A percentile compares a stretch with the other conserved stretches of the same genome.
Evolutionary conservation across 2,329 filamentous ascomycete species (phyloP).

Genomic region (Furcasterigmium furcatum): DNA sequence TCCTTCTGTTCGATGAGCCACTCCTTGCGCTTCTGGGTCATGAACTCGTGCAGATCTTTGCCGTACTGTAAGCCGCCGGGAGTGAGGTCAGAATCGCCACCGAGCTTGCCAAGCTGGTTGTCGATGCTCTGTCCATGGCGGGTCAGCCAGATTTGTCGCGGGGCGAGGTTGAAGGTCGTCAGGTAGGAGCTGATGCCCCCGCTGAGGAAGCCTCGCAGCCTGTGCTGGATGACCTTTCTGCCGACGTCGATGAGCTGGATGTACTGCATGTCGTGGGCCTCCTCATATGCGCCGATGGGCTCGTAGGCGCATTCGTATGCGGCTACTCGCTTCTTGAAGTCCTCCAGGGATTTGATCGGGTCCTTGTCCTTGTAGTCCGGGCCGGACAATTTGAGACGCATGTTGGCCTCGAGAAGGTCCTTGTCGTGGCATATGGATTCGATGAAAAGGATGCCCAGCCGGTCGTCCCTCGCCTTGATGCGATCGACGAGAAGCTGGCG

Average conservation of each 20-base stretch:
- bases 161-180: slow-evolving; percentile 93
- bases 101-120: slow-evolving; percentile 84
- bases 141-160: slow-evolving; percentile 97
- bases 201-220: slow-evolving; percentile 87
- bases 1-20: slow-evolving; percentile 83
- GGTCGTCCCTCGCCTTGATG: slow-evolving; percentile 78
- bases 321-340: slow-evolving; percentile 89
- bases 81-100: slow-evolving; percentile 83
- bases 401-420: slow-evolving; percentile 85
- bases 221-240: slow-evolving; percentile 86
- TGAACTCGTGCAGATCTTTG: slow-evolving; percentile 75
- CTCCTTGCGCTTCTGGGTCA: slow-evolving; percentile 72
- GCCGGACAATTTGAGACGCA: slow-evolving; percentile 92
- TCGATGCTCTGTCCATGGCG: slow-evolving; percentile 89
- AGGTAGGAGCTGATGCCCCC: slow-evolving; percentile 92
- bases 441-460: slow-evolving; percentile 88
- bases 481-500: slow-evolving; percentile 80
- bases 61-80: slow-evolving; percentile 78
- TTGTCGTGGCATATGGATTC: slow-evolving; percentile 91
- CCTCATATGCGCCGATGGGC: slow-evolving; percentile 86
- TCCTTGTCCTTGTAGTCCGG: slow-evolving; percentile 97
- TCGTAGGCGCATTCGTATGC: slow-evolving; percentile 95
- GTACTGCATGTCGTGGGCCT: slow-evolving; percentile 86
- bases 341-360: slow-evolving; percentile 74
- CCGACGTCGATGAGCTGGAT: slow-evolving; percentile 97